phyloP scores from a whole-genome alignment of 768 basidiomycete species.

The Suillus spraguei region DNA sequence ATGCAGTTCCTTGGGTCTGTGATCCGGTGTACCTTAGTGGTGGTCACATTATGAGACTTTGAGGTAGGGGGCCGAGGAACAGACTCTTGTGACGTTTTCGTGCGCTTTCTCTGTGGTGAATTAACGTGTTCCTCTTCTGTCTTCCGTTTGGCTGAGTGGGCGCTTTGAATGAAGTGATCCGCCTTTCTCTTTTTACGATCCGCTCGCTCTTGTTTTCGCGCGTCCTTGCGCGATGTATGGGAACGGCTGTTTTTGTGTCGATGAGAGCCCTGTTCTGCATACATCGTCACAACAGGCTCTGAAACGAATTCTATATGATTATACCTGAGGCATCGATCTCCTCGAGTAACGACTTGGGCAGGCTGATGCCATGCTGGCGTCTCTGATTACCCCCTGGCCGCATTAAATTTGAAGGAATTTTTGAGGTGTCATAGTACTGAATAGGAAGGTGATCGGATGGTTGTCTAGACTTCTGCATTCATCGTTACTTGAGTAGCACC shows the following conservation, averaged over 20 bases:
- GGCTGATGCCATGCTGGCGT: slow-evolving; percentile 21
- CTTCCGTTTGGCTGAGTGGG: slow-evolving; percentile 36
- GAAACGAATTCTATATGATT: neutral
- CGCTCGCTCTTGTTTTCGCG: slow-evolving; percentile 62
- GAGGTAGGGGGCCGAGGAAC: neutral
- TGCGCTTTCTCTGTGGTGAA: slow-evolving; percentile 39
- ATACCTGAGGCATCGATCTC: slow-evolving; percentile 24
- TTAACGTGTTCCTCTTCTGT: slow-evolving; percentile 48
- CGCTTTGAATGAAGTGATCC: slow-evolving; percentile 45
- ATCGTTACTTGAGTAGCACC: neutral
- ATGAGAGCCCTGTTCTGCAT: slow-evolving; percentile 11
- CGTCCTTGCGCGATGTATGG: slow-evolving; percentile 55
- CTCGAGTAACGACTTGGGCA: slow-evolving; percentile 32
- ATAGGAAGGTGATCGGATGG: neutral
- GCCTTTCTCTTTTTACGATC: slow-evolving; percentile 66
- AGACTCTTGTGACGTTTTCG: slow-evolving; percentile 43
- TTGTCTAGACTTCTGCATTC: neutral
- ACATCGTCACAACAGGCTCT: neutral
- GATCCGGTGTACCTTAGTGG: neutral
- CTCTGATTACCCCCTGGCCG: slow-evolving; percentile 20
- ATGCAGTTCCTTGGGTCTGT: neutral
- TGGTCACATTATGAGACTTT: too few relatives aligned
- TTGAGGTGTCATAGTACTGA: neutral
- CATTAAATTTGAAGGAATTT: neutral
- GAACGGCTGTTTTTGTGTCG: slow-evolving; percentile 13